Conservation (phyloP, 345 rosid genomes). For the Hypericum perforatum region DNA sequence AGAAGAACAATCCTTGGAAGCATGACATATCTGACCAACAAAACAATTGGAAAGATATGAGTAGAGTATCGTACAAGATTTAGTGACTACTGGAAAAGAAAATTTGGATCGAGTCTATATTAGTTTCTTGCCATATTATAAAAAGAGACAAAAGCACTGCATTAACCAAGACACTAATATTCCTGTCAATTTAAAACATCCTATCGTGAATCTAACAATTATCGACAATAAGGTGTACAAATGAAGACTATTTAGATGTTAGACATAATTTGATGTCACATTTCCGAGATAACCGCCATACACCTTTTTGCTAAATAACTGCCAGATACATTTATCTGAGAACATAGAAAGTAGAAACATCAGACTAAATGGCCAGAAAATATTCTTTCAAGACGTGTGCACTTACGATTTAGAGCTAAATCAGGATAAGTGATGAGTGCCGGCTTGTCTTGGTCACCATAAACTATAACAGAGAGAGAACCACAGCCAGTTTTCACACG, state of each 20-base stretch:
- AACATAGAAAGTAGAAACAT: background rate
- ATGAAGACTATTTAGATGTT: no score
- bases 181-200: no score
- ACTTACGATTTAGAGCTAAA: conserved; percentile 75
- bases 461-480: conserved; percentile 52
- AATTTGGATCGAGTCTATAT: no score
- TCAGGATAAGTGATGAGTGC: conserved; percentile 80
- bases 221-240: no score
- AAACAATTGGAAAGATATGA: background rate
- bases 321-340: background rate
- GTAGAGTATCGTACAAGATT: conserved; percentile 2
- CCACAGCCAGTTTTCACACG: conserved; percentile 75
- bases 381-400: background rate
- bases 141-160: no score
- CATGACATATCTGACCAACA: conserved; percentile 34
- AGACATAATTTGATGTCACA: no score
- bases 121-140: no score
- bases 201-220: no score
- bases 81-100: background rate
- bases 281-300: no score
- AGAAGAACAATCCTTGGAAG: conserved; percentile 45
- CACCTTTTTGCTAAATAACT: no score
- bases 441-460: conserved; percentile 79
- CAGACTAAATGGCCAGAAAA: background rate
- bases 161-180: no score